These are phyloP conservation scores for Ophiostoma pallidulum DNA, from an alignment of 2,329 filamentous ascomycete species.

Conservation along the genomic window DNA sequence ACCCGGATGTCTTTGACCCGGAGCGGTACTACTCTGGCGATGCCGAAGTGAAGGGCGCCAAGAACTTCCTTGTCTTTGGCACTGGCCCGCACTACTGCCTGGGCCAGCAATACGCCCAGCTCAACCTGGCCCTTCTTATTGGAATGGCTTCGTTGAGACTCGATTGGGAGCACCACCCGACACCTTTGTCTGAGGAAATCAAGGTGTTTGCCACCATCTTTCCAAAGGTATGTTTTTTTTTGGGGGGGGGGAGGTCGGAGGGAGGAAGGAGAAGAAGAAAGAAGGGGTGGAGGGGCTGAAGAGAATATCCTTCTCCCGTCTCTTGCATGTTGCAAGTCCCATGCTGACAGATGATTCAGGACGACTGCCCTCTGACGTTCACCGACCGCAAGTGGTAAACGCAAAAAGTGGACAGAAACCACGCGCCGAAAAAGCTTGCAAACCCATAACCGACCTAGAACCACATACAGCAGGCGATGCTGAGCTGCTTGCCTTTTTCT, in stretches of 20 bases:
- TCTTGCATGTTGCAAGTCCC: not conserved
- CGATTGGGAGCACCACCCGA: conserved; percentile 84
- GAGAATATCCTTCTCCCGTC: too few relatives aligned
- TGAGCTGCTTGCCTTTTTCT: too few relatives aligned
- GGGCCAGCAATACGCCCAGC: conserved; percentile 81
- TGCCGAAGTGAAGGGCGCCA: conserved; percentile 73
- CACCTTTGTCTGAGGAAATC: conserved; percentile 80
- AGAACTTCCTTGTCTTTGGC: conserved; percentile 96
- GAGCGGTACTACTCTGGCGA: conserved; percentile 86
- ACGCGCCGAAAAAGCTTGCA: too few relatives aligned
- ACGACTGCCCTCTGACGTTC: conserved; percentile 75
- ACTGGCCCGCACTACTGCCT: conserved; percentile 95
- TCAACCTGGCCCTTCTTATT: conserved; percentile 81
- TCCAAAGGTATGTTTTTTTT: conserved; percentile 61
- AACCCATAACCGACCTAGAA: too few relatives aligned
- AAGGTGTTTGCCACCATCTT: conserved; percentile 98
- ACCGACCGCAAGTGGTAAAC: conserved; percentile 40
- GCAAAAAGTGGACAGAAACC: not conserved
- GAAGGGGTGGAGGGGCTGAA: too few relatives aligned
- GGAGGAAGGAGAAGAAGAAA: too few relatives aligned
- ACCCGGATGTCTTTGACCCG: conserved; percentile 81
- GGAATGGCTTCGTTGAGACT: conserved; percentile 81
- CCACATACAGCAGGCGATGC: too few relatives aligned
- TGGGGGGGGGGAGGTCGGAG: too few relatives aligned
- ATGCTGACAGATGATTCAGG: conserved; percentile 37